Percentiles rank a stretch among this genome's conserved stretches.
Evolutionary conservation across 805 yeast genomes (phyloP).

Genomic region (Barnettozyma salicaria): DNA sequence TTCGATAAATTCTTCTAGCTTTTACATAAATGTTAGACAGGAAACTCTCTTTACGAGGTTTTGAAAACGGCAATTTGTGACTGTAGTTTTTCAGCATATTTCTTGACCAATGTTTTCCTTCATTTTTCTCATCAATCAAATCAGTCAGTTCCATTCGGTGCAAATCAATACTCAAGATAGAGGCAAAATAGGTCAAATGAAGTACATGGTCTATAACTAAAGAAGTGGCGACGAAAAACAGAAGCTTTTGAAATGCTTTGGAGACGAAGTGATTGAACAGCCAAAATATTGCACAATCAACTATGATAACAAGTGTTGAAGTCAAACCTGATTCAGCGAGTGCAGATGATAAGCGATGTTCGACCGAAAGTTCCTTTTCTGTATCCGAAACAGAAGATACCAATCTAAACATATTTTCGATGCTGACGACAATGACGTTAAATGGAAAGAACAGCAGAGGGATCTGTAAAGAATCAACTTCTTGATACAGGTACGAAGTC

Average conservation of each 20-base stretch:
- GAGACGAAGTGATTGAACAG: constrained; percentile 28
- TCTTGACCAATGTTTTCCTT: constrained; percentile 8
- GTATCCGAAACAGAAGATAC: constrained; percentile 34
- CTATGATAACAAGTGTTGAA: constrained; percentile 32
- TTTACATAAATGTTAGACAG: constrained; percentile 1
- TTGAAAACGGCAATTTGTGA: neutral
- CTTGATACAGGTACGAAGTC: constrained; percentile 32
- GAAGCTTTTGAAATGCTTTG: constrained; percentile 34
- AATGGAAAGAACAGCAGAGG: constrained; percentile 39
- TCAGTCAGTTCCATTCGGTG: constrained; percentile 58
- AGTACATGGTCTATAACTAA: constrained; percentile 54
- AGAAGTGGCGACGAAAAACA: constrained; percentile 41
- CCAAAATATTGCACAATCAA: constrained; percentile 25
- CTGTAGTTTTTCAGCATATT: constrained; percentile 1
- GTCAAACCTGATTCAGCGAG: constrained; percentile 32
- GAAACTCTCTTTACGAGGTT: neutral
- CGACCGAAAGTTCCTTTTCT: constrained; percentile 38
- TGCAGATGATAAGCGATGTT: constrained; percentile 33
- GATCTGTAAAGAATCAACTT: constrained; percentile 31
- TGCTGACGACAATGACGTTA: constrained; percentile 36
- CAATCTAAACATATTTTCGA: constrained; percentile 44
- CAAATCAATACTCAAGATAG: constrained; percentile 62
- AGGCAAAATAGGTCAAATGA: constrained; percentile 57
- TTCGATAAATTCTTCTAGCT: constrained; percentile 15
- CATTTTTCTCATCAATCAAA: constrained; percentile 27